Conservation (phyloP, 148 eudicot genomes). For the Cornus florida region DNA sequence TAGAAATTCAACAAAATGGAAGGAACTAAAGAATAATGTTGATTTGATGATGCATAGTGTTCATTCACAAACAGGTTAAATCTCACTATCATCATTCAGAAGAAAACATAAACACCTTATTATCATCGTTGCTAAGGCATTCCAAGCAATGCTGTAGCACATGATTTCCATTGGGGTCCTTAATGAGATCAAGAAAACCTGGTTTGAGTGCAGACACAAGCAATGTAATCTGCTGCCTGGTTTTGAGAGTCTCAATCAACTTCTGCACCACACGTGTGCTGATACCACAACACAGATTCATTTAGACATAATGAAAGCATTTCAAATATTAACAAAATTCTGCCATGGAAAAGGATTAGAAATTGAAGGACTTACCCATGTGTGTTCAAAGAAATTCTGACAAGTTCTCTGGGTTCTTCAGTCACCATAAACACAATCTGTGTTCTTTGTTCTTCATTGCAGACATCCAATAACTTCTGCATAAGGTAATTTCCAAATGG, state of each 20-base stretch:
- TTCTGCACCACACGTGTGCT: constrained; percentile 84
- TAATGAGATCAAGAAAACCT: constrained; percentile 67
- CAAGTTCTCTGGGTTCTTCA: constrained; percentile 47
- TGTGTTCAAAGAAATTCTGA: constrained; percentile 49
- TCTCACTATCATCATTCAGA: not conserved
- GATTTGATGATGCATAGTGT: not conserved
- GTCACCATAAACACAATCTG: constrained; percentile 52
- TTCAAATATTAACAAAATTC: not conserved
- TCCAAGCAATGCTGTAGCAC: constrained; percentile 72
- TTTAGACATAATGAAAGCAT: constrained; percentile 14
- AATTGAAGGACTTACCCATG: constrained; percentile 48
- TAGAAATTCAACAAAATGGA: not conserved
- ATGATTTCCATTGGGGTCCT: constrained; percentile 74
- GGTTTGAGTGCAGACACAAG: constrained; percentile 55
- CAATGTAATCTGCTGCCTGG: constrained; percentile 50
- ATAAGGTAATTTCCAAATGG: constrained; percentile 76
- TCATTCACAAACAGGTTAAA: not conserved
- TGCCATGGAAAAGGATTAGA: not conserved
- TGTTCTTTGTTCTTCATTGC: constrained; percentile 60
- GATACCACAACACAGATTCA: constrained; percentile 16
- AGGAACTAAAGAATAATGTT: not conserved
- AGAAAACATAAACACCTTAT: constrained; percentile 44
- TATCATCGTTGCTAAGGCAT: constrained; percentile 55
- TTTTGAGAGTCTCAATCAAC: constrained; percentile 60
- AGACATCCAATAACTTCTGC: constrained; percentile 65